Conservation (phyloP, 768 basidiomycete genomes). For the Russula emetica region DNA sequence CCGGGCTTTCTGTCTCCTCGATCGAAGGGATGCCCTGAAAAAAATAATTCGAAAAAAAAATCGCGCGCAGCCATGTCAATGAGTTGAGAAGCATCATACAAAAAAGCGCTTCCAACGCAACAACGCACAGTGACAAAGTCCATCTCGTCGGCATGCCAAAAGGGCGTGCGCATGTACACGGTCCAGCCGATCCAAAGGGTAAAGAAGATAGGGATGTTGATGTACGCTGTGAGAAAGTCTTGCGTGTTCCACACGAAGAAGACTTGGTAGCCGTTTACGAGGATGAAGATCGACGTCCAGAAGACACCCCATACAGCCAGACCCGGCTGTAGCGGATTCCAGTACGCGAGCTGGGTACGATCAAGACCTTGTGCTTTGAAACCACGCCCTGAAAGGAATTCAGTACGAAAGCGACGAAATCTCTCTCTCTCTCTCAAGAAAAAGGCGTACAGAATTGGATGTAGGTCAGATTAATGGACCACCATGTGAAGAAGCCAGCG, state of each 20-base stretch:
- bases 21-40: conserved; percentile 58
- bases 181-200: conserved; percentile 45
- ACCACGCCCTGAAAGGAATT: conserved; percentile 46
- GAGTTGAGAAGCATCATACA: background rate
- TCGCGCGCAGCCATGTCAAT: background rate
- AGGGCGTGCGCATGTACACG: conserved; percentile 37
- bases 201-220: conserved; percentile 43
- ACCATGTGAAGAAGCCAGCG: conserved; percentile 67
- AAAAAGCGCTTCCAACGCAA: conserved; percentile 26
- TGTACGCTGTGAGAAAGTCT: conserved; percentile 48
- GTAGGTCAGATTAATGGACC: conserved; percentile 66
- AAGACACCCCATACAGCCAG: conserved; percentile 65
- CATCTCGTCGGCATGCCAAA: conserved; percentile 60
- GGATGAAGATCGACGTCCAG: conserved; percentile 59
- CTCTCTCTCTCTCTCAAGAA: too few species aligned
- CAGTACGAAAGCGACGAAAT: background rate
- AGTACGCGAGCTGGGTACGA: conserved; percentile 57
- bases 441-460: conserved; percentile 56
- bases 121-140: conserved; percentile 58
- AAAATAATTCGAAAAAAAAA: too few species aligned
- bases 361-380: conserved; percentile 61
- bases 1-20: conserved; percentile 62
- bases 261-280: conserved; percentile 52
- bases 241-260: conserved; percentile 61
- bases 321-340: conserved; percentile 59